phyloP scores from a whole-genome alignment of 1,139 yeast genomes.

The Protomyces gravidus region DNA sequence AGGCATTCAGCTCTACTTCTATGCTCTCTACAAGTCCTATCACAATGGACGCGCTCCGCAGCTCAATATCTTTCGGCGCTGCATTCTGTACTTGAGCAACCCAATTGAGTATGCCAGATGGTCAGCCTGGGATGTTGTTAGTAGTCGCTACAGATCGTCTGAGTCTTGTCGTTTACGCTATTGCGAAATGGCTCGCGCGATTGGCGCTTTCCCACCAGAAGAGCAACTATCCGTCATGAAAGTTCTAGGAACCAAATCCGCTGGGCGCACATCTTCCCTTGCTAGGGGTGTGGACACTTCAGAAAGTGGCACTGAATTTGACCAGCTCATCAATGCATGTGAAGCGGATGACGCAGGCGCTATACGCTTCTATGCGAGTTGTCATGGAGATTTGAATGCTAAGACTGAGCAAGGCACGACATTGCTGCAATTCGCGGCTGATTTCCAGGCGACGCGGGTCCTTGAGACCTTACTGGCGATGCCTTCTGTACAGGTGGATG shows the following conservation, averaged over 20 bases:
- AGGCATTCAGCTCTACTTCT: neutral
- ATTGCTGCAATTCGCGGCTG: conserved; percentile 20
- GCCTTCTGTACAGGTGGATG: neutral
- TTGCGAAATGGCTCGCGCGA: conserved; percentile 1
- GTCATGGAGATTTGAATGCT: conserved; percentile 7
- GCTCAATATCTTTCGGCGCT: conserved; percentile 2
- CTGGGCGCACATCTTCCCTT: neutral
- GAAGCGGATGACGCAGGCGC: neutral
- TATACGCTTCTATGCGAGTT: neutral
- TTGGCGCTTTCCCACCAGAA: conserved; percentile 16
- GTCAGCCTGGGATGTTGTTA: conserved; percentile 13
- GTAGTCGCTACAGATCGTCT: neutral
- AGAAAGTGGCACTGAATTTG: neutral
- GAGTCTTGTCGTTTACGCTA: conserved; percentile 4
- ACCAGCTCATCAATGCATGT: conserved; percentile 14
- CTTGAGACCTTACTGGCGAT: neutral
- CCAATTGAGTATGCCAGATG: conserved; percentile 8
- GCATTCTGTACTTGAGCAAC: neutral
- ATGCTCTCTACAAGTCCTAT: conserved; percentile 14
- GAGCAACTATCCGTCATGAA: neutral
- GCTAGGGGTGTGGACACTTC: neutral
- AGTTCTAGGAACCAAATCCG: neutral
- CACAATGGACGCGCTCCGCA: conserved; percentile 5
- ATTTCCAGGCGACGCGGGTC: conserved; percentile 2
- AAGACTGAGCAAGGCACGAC: conserved; percentile 16